These are phyloP conservation scores for Astrothelium subdiscretum DNA, from an alignment of 495 filamentous ascomycete genomes.

Conservation along the genomic window DNA sequence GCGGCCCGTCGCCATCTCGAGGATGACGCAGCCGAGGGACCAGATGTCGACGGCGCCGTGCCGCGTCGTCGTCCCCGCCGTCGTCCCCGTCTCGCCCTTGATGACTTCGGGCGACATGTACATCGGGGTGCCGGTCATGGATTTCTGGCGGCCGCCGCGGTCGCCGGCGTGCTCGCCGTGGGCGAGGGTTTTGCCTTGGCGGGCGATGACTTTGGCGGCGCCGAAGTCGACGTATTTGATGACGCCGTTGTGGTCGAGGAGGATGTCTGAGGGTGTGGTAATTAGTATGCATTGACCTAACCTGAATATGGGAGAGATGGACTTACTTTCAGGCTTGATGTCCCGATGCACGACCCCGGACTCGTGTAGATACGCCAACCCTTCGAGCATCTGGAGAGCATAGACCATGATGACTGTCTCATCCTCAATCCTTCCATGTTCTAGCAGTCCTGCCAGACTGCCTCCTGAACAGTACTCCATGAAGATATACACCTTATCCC, in stretches of 20 bases:
- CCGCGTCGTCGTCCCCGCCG: slow-evolving; percentile 57
- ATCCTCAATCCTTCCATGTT: slow-evolving; percentile 94
- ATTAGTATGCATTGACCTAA: slow-evolving; percentile 1
- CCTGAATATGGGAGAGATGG: neutral
- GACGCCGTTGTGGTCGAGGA: slow-evolving; percentile 93
- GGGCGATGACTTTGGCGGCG: slow-evolving; percentile 91
- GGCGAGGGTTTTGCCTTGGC: slow-evolving; percentile 78
- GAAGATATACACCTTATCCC: slow-evolving; percentile 98
- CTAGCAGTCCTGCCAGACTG: slow-evolving; percentile 77
- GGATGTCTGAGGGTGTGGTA: slow-evolving; percentile 51
- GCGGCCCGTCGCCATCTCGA: slow-evolving; percentile 93
- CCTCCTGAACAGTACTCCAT: slow-evolving; percentile 99
- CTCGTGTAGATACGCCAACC: slow-evolving; percentile 88
- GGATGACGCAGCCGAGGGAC: slow-evolving; percentile 92
- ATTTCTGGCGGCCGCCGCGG: slow-evolving; percentile 46
- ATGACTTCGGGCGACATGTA: slow-evolving; percentile 99
- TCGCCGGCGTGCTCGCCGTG: slow-evolving; percentile 41
- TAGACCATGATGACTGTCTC: slow-evolving; percentile 98
- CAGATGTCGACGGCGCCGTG: slow-evolving; percentile 89
- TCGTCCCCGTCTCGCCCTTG: slow-evolving; percentile 53
- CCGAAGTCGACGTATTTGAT: slow-evolving; percentile 99
- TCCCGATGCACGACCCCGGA: slow-evolving; percentile 85
- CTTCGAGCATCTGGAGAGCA: slow-evolving; percentile 88
- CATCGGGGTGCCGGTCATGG: slow-evolving; percentile 97
- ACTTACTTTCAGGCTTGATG: slow-evolving; percentile 93